Conservation (phyloP, 768 basidiomycete genomes). For the Sutorius australiensis region DNA sequence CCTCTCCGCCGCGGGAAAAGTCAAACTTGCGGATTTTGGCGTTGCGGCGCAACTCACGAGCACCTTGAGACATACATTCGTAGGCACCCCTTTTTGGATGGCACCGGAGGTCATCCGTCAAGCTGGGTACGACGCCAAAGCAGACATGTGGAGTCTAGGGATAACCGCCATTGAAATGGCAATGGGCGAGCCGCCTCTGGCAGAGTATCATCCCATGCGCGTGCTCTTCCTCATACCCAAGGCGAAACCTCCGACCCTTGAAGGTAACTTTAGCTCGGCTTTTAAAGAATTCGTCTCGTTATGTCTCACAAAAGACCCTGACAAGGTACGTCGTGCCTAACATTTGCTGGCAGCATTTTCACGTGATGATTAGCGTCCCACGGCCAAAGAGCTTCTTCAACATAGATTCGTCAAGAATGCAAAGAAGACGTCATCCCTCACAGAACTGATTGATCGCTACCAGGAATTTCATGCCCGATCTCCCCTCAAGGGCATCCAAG, state of each 20-base stretch:
- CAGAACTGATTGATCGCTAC: slow-evolving; percentile 85
- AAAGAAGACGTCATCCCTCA: slow-evolving; percentile 76
- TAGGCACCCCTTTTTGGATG: slow-evolving; percentile 98
- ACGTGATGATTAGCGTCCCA: slow-evolving; percentile 63
- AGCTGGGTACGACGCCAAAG: slow-evolving; percentile 92
- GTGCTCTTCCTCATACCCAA: slow-evolving; percentile 98
- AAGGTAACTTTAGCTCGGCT: slow-evolving; percentile 75
- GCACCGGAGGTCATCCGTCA: slow-evolving; percentile 98
- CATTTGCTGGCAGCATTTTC: slow-evolving; percentile 1
- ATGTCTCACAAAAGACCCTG: slow-evolving; percentile 92
- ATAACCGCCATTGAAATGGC: slow-evolving; percentile 99
- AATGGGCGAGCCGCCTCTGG: slow-evolving; percentile 92
- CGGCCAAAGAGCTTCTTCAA: slow-evolving; percentile 87
- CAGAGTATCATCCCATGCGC: slow-evolving; percentile 98
- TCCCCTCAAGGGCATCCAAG: slow-evolving; percentile 52
- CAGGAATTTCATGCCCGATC: slow-evolving; percentile 70
- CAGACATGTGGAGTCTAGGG: slow-evolving; percentile 97
- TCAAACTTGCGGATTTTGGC: slow-evolving; percentile 98
- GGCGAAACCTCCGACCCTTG: slow-evolving; percentile 87
- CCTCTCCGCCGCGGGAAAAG: slow-evolving; percentile 84
- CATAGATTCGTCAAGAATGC: slow-evolving; percentile 90
- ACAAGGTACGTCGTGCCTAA: slow-evolving; percentile 46
- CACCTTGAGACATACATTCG: slow-evolving; percentile 94
- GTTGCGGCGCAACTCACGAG: slow-evolving; percentile 96
- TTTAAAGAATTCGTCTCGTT: slow-evolving; percentile 92